Percentiles rank a stretch among this genome's conserved stretches.
Conservation (phyloP, 768 basidiomycete genomes). For the Termitomyces sp. region DNA sequence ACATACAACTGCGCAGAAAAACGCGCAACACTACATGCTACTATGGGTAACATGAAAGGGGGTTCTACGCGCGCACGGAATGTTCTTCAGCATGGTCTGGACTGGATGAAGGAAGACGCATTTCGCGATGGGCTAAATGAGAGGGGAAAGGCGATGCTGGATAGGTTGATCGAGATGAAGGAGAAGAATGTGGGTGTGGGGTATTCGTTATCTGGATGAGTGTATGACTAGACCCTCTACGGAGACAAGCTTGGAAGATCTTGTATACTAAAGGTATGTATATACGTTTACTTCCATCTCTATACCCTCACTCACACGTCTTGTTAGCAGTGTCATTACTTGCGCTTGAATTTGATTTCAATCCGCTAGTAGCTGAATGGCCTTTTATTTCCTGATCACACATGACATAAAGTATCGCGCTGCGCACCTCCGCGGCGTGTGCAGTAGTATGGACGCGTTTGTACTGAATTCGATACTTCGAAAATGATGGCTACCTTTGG, state of each 20-base stretch:
- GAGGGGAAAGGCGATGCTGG: slow-evolving; percentile 53
- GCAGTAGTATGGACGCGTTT: too few species aligned
- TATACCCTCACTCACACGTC: too few species aligned
- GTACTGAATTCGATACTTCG: too few species aligned
- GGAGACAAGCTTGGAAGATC: neutral
- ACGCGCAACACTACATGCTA: slow-evolving; percentile 70
- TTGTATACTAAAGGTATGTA: neutral
- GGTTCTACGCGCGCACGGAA: slow-evolving; percentile 67
- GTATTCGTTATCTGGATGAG: slow-evolving; percentile 44
- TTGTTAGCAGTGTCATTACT: too few species aligned
- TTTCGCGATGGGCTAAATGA: slow-evolving; percentile 49
- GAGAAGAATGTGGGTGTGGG: slow-evolving; percentile 40
- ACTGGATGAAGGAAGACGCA: slow-evolving; percentile 60
- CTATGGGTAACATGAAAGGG: slow-evolving; percentile 61
- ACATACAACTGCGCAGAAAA: slow-evolving; percentile 48
- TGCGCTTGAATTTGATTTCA: too few species aligned
- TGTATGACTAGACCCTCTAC: neutral
- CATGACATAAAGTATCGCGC: too few species aligned
- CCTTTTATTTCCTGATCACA: too few species aligned
- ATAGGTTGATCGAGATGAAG: slow-evolving; percentile 56
- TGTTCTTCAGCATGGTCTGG: slow-evolving; percentile 70
- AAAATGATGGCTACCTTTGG: too few species aligned
- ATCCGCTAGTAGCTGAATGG: too few species aligned
- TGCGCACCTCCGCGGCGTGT: too few species aligned
- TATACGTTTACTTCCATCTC: too few species aligned